These are phyloP conservation scores for Tetrapisispora nanseiensis DNA, from an alignment of 805 yeast species.

Conservation along the genomic window DNA sequence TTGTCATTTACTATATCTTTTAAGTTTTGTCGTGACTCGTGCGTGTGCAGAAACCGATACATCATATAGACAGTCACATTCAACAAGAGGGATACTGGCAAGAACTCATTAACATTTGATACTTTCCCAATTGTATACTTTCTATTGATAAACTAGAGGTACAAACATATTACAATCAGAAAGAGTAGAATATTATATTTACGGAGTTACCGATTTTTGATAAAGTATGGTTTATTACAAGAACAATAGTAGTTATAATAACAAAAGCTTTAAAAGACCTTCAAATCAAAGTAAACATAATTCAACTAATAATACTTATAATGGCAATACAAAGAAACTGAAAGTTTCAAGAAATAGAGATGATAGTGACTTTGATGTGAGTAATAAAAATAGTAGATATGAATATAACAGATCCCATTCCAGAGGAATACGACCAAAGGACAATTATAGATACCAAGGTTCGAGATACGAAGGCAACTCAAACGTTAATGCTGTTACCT, in stretches of 20 bases:
- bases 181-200: too few relatives aligned
- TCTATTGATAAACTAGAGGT: too few relatives aligned
- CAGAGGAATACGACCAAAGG: slow-evolving; percentile 3
- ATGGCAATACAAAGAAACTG: not conserved
- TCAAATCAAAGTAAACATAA: too few relatives aligned
- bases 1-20: too few relatives aligned
- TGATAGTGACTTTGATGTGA: not conserved
- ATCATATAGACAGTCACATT: too few relatives aligned
- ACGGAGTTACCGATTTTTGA: too few relatives aligned
- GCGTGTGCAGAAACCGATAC: too few relatives aligned
- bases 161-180: too few relatives aligned
- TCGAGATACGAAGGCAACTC: slow-evolving; percentile 10
- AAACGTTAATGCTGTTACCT: not conserved
- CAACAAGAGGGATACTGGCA: too few relatives aligned
- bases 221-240: not conserved
- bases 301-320: not conserved
- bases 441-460: slow-evolving; percentile 8
- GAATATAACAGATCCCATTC: not conserved
- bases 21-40: too few relatives aligned
- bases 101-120: too few relatives aligned
- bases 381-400: slow-evolving; percentile 1
- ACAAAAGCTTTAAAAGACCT: not conserved
- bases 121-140: too few relatives aligned
- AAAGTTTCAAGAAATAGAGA: not conserved
- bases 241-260: not conserved